Conservation (phyloP, 805 yeast genomes). For the Metschnikowia drakensbergensis region DNA sequence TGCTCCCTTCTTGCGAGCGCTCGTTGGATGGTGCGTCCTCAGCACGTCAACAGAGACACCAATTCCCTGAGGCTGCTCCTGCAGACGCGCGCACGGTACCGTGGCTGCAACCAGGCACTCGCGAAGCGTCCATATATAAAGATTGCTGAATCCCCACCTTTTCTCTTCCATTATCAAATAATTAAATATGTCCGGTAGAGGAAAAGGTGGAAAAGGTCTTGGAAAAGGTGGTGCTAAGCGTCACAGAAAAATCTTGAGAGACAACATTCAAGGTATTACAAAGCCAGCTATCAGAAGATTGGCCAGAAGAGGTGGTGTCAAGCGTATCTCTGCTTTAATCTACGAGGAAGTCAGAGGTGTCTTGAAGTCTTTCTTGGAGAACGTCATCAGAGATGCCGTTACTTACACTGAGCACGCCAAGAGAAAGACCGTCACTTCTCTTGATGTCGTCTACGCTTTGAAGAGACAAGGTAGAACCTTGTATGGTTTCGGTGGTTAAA, state of each 20-base stretch:
- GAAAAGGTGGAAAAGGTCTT: slow-evolving; percentile 99
- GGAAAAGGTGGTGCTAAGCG: slow-evolving; percentile 99
- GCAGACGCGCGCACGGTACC: background rate
- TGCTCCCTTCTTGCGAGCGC: background rate
- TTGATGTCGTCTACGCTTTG: slow-evolving; percentile 97
- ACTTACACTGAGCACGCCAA: slow-evolving; percentile 99
- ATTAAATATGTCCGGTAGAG: slow-evolving; percentile 91
- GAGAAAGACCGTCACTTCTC: slow-evolving; percentile 99
- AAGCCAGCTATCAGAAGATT: slow-evolving; percentile 99
- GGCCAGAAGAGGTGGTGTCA: slow-evolving; percentile 99
- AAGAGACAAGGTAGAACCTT: slow-evolving; percentile 99
- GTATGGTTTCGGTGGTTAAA: slow-evolving; percentile 98
- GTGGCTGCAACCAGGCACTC: slow-evolving; percentile 15
- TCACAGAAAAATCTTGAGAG: slow-evolving; percentile 99
- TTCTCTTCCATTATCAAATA: slow-evolving; percentile 16
- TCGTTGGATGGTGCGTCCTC: slow-evolving; percentile 1
- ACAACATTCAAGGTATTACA: slow-evolving; percentile 99
- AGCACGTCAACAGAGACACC: slow-evolving; percentile 1
- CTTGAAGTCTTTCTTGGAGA: slow-evolving; percentile 90
- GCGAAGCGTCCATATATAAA: slow-evolving; percentile 8
- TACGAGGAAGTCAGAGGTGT: slow-evolving; percentile 99
- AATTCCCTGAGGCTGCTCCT: background rate
- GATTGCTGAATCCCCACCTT: slow-evolving; percentile 5
- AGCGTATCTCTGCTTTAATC: slow-evolving; percentile 98
- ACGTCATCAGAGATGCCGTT: slow-evolving; percentile 98